Conservation (phyloP, 1,284 basidiomycete genomes). For the Bjerkandera adusta region DNA sequence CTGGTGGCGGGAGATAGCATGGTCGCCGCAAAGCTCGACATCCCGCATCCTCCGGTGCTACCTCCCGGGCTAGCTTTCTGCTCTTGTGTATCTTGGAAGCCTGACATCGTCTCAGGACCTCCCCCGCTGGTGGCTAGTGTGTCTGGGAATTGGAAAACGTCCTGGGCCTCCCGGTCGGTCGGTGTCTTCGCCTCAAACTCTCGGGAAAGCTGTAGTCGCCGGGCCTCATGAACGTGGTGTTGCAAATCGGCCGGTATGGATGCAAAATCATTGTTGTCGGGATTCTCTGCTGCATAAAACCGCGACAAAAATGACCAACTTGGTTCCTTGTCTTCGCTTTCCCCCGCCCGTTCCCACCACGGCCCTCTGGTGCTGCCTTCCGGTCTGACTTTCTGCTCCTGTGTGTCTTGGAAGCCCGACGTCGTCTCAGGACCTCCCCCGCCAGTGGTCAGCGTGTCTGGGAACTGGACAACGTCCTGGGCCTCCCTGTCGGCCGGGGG, state of each 20-base stretch:
- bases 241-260: slow-evolving; percentile 12
- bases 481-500: background rate
- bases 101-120: background rate
- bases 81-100: background rate
- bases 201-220: slow-evolving; percentile 21
- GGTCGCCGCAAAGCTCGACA: slow-evolving; percentile 37
- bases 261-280: slow-evolving; percentile 3
- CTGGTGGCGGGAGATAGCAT: no score
- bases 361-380: slow-evolving; percentile 2
- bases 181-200: background rate
- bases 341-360: slow-evolving; percentile 32
- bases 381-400: background rate
- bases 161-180: background rate
- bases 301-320: slow-evolving; percentile 21
- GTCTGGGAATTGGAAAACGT: background rate
- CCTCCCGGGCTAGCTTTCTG: background rate
- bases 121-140: no score
- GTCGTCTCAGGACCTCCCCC: no score
- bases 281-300: slow-evolving; percentile 20
- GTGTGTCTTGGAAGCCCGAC: background rate
- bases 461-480: background rate
- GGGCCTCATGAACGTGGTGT: slow-evolving; percentile 14
- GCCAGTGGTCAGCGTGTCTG: no score
- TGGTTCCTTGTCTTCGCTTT: slow-evolving; percentile 1
- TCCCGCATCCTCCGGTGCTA: slow-evolving; percentile 29